Base-by-base conservation (phyloP, 345 rosid genomes). In the Bruguiera gymnorhiza region DNA sequence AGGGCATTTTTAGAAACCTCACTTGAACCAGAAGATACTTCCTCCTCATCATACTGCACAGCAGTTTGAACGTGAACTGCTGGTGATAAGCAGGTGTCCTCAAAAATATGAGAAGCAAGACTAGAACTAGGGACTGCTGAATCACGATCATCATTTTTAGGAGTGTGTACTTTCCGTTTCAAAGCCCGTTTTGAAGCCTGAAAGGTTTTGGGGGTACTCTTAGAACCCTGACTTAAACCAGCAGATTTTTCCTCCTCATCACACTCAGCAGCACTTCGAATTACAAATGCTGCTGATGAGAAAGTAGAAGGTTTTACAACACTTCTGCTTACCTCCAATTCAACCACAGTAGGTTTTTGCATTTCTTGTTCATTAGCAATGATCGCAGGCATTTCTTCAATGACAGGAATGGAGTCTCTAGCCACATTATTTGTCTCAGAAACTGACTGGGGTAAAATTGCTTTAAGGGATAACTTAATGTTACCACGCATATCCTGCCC, bases 401-500 rank as follows among this genome's bases (percentile, higher is more conserved):
- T 46, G 60, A 43, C 81, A 32, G 83, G 70, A 78, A 69, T 59
- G 70, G 79, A 71, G 67, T 67, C 81, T 70, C 84, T 79, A 43
- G 63, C 77, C 50, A n/a, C 74, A 59, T 57, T 63, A 23, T 57
- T 76, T 48, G 72, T 66, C 68, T 68, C 68, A 37, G 80, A 68
- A 56, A 31, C 67, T 67, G 81, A 62, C 67, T 0, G 79, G 46
- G 84, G 81, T 69, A 73, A 79, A 73, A 80, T 75, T 68, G 93
- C 87, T 79, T 86, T 94, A 71, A 80, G 93, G 69, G 99, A 94
- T 60, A 94, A 69, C 75, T 91, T 94, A 69, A 94, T 88, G 81
- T 94, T 91, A 70, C 99, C 99, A 55, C 97, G 96, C 57, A 94
- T 96, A 81, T 94, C 99, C 64, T 84, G 93, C 60, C 89, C 97